phyloP scores from a whole-genome alignment of 768 basidiomycete species.

The Tubosaeta brunneosetosa region DNA sequence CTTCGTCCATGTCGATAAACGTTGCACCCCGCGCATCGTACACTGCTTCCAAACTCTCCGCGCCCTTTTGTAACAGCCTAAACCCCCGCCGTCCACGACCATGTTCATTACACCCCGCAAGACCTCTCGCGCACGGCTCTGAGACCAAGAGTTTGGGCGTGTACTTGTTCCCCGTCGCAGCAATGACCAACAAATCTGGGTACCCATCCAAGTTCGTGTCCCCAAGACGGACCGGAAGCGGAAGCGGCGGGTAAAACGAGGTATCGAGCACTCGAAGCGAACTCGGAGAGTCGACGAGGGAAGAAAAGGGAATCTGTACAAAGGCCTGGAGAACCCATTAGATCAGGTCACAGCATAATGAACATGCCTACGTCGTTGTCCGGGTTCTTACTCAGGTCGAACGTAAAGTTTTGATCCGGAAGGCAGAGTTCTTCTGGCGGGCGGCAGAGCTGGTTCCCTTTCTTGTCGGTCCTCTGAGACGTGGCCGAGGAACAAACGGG shows the following conservation, averaged over 20 bases:
- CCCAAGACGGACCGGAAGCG: constrained; percentile 75
- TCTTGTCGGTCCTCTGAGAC: constrained; percentile 40
- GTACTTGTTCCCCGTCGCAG: constrained; percentile 40
- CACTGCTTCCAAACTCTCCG: constrained; percentile 56
- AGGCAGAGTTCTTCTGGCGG: constrained; percentile 77
- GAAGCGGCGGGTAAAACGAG: constrained; percentile 60
- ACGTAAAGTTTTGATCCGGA: constrained; percentile 75
- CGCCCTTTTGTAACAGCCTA: constrained; percentile 48
- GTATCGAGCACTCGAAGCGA: constrained; percentile 70
- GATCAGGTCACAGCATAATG: not conserved
- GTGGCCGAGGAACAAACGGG: constrained; percentile 66
- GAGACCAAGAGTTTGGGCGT: constrained; percentile 63
- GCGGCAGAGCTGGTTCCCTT: constrained; percentile 60
- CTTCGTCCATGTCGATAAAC: constrained; percentile 93
- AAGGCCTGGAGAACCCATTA: constrained; percentile 46
- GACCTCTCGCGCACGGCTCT: constrained; percentile 51
- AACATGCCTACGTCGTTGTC: constrained; percentile 46
- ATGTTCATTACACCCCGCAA: constrained; percentile 51
- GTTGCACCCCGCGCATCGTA: constrained; percentile 75
- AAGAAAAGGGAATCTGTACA: constrained; percentile 58
- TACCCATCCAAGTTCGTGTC: constrained; percentile 94
- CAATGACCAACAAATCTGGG: constrained; percentile 74
- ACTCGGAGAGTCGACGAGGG: constrained; percentile 47
- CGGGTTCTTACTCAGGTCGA: constrained; percentile 52
- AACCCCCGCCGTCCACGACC: constrained; percentile 64